phyloP scores from a whole-genome alignment of 108 stramenopile genomes.

The Cyclotella cryptica region DNA sequence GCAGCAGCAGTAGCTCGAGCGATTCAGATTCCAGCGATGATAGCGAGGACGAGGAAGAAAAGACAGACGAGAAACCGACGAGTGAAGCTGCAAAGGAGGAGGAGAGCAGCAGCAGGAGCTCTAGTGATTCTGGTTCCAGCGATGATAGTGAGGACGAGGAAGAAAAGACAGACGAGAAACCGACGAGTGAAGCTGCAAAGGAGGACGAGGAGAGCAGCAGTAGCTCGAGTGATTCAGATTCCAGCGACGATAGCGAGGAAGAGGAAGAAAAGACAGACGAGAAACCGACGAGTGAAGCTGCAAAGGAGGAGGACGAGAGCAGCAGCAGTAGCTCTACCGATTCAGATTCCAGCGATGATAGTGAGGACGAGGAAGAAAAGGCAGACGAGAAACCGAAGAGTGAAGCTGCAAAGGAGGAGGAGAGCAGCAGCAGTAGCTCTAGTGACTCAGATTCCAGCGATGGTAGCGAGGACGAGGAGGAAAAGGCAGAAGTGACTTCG shows the following conservation, averaged over 20 bases:
- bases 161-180: constrained; percentile 19
- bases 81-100: background rate
- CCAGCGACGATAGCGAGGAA: background rate
- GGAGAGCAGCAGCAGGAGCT: constrained; percentile 10
- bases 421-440: background rate
- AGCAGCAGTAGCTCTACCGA: constrained; percentile 8
- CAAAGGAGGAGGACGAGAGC: background rate
- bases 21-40: background rate
- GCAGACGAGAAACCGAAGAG: background rate
- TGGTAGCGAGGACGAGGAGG: too few relatives aligned
- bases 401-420: background rate
- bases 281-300: too few relatives aligned
- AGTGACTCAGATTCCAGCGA: constrained; percentile 2
- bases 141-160: constrained; percentile 29
- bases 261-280: too few relatives aligned
- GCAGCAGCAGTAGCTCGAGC: background rate
- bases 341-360: background rate
- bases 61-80: too few relatives aligned
- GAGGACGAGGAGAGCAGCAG: background rate
- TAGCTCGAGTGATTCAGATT: background rate
- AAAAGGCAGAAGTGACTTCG: too few relatives aligned
- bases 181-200: background rate
- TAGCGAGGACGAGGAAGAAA: too few relatives aligned
- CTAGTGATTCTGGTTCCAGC: constrained; percentile 32
- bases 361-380: background rate